Evolutionary conservation across 2,329 filamentous ascomycete species (phyloP), one percentile per base, ranked within the genome.

Genomic region (Fusarium sp.): DNA sequence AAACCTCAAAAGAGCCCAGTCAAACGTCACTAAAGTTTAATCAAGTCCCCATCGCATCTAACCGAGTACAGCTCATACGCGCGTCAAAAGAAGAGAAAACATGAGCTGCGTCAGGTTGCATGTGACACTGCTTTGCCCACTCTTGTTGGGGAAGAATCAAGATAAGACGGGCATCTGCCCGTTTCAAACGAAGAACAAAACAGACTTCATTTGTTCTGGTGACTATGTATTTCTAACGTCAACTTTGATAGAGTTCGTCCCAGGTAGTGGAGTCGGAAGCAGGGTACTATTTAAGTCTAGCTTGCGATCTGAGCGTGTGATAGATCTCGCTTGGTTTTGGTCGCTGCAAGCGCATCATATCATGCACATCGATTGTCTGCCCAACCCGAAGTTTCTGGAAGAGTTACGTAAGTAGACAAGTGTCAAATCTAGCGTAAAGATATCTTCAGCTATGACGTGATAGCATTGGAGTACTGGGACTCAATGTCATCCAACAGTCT

Each of bases 301-400:
- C 48, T 51, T 51, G 48, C 48, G 48, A 51, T 51, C 13, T 31
- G 36, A 51, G 29, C 36, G 42, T 36, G 48, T 20, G 29, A n/a
- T 23, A 4, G 25, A 43, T 6, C 25, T 17, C 11, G 42, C 36
- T 51, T 36, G 29, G 42, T 31, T 50, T 43, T 9, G 9, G 17
- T 17, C 36, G 17, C 8, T 4, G 1, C 6, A 14, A 40, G 20
- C 15, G 25, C 6, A 15, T 21, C 11, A 31, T 6, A 43, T 31
- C 6, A 31, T 31, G 29, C 10, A 31, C 7, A 13, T 31, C 4
- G 6, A 14, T 4, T 31, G 11, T 6, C 4, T 31, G 8, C 3
- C 25, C 10, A 25, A 11, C 29, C 11, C 13, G 29, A 31, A 31
- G 4, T 2, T 4, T 14, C 29, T 13, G 9, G 33, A 25, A n/a